Base-by-base conservation (phyloP, 169 alveolate genomes). In the Cryptosporidium bovis region DNA sequence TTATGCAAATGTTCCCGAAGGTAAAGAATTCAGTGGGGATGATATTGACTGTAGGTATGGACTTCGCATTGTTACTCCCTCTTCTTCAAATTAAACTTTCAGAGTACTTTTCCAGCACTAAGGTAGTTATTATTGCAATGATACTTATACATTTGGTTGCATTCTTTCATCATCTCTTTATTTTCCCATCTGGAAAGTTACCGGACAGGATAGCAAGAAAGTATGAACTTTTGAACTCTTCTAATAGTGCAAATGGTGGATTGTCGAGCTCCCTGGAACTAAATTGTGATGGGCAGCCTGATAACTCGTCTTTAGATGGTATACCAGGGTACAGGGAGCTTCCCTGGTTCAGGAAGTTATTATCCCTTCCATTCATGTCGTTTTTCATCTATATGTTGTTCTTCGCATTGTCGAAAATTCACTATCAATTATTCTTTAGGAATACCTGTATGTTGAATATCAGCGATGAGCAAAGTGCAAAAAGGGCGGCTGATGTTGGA, bases 11-110 rank as follows among this genome's bases (percentile, higher is more conserved):
- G 71, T 77, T 77, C 51, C 87, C 87, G 10, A 77, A 56, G 13
- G 87, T 77, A 24, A 77, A 77, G 31, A 77, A 77, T 66, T 24
- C 87, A 6, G 87, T 77, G 5, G 71, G 87, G 27, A 77, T 77
- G 87, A 29, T 77, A n/a, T 48, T 77, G 10, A 77, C 87, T 3
- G 18, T 77, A 13, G 87, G 87, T 40, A 77, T 77, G 87, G 87
- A 77, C 29, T 77, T 77, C 48, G 60, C 87, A 5, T 48, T 77
- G n/a, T 12, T 77, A 24, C 62, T 77, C 7, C 87, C 87, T 20
- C 24, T 77, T 0, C 29, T 77, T 18, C 87, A 60, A 24, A 71
- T 58, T 48, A 77, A 18, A 20, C 20, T 77, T 16, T 77, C 77
- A 1, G 87, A 60, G 0, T 27, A 20, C 16, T 24, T 77, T 77